Conservation (phyloP, 2,329 filamentous ascomycete species). For the Neopestalotiopsis sp. region DNA sequence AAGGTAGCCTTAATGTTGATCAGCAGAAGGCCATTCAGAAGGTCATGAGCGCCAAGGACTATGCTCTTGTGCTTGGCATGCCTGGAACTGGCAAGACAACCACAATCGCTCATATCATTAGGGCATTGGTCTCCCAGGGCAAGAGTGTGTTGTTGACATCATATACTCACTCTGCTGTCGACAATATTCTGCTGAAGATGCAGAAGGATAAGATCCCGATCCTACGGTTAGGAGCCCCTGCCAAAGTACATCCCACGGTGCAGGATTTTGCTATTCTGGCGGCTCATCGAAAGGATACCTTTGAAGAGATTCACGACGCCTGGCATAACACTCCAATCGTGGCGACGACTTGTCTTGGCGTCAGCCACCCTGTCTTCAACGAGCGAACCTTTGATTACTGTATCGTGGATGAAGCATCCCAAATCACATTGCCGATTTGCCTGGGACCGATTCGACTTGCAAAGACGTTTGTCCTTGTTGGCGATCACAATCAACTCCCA, state of each 20-base stretch:
- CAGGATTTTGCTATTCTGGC: constrained; percentile 84
- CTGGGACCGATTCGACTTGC: constrained; percentile 93
- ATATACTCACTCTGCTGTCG: constrained; percentile 96
- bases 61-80: constrained; percentile 97
- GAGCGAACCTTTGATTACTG: constrained; percentile 96
- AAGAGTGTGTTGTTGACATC: constrained; percentile 94
- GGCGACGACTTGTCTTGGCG: constrained; percentile 91
- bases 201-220: constrained; percentile 78
- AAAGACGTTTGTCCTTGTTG: constrained; percentile 90
- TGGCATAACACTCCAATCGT: constrained; percentile 91
- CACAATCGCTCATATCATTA: constrained; percentile 96
- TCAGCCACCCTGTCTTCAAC: constrained; percentile 87
- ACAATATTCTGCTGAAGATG: constrained; percentile 96
- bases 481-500: constrained; percentile 94
- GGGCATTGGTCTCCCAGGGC: constrained; percentile 83
- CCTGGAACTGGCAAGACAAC: constrained; percentile 98
- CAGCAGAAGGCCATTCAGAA: constrained; percentile 88
- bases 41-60: constrained; percentile 94
- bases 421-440: constrained; percentile 95
- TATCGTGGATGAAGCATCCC: constrained; percentile 96
- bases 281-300: constrained; percentile 72
- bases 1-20: constrained; percentile 80
- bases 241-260: constrained; percentile 89
- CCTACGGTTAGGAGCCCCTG: constrained; percentile 81
- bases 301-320: constrained; percentile 82